Conservation (phyloP, 2,329 filamentous ascomycete genomes). For the Penicillium brevicompactum region DNA sequence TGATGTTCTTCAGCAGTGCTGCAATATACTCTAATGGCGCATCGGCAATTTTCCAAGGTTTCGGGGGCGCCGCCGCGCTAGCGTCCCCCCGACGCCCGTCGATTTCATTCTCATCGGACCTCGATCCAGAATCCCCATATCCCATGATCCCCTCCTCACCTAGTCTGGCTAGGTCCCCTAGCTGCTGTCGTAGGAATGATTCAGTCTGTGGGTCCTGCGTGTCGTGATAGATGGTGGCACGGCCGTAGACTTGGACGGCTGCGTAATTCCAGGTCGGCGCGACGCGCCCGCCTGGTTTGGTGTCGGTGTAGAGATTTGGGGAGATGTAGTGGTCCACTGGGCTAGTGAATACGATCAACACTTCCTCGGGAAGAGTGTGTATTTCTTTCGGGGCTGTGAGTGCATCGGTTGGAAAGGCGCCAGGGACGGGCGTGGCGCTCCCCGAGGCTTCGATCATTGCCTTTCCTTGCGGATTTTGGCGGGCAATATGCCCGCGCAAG, state of each 20-base stretch:
- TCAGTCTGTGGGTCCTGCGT: conserved; percentile 1
- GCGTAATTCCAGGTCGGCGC: conserved; percentile 73
- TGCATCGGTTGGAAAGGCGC: not conserved
- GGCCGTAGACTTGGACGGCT: conserved; percentile 47
- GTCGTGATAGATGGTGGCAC: conserved; percentile 14
- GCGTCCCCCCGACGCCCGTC: not conserved
- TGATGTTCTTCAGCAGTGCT: conserved; percentile 20
- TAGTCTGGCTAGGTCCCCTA: conserved; percentile 16
- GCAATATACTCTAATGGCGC: conserved; percentile 22
- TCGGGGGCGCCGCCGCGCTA: not conserved
- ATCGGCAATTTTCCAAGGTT: conserved; percentile 19
- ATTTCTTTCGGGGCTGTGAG: not conserved
- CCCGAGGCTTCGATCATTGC: conserved; percentile 18
- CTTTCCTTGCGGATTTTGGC: conserved; percentile 21
- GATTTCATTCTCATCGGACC: not conserved
- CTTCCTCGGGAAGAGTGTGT: conserved; percentile 7
- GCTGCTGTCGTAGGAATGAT: conserved; percentile 12
- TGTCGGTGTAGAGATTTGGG: conserved; percentile 67
- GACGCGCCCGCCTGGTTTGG: conserved; percentile 64
- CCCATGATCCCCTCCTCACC: conserved; percentile 21
- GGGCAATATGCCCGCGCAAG: conserved; percentile 23
- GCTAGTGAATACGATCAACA: conserved; percentile 24
- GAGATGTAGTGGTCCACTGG: conserved; percentile 24
- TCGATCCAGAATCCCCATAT: not conserved
- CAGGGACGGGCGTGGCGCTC: not conserved